phyloP scores from a whole-genome alignment of 139 green algal species.

The Diplosphaera chodatii region DNA sequence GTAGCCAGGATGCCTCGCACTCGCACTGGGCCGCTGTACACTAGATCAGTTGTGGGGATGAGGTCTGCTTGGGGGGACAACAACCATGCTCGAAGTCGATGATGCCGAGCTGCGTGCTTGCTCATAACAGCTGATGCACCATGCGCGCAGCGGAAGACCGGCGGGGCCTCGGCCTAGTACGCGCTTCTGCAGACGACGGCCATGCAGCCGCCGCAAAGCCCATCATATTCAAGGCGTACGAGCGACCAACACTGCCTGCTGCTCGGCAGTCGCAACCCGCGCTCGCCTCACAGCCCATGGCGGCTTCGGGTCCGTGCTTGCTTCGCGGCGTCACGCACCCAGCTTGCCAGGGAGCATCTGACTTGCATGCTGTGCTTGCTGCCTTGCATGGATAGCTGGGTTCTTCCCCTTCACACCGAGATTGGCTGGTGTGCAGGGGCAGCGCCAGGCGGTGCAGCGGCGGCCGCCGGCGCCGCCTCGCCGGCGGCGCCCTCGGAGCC shows the following conservation, averaged over 20 bases:
- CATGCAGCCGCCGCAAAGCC: neutral
- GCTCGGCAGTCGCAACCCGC: neutral
- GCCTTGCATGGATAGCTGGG: too few species aligned
- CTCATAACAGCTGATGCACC: too few species aligned
- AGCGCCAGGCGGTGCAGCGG: neutral
- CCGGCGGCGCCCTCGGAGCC: constrained; percentile 1
- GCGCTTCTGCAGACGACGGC: constrained; percentile 7
- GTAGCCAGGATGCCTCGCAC: too few species aligned
- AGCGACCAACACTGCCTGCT: neutral
- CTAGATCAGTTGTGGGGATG: too few species aligned
- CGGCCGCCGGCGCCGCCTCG: neutral
- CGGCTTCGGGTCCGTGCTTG: neutral
- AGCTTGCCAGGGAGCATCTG: too few species aligned
- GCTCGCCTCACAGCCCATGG: constrained; percentile 4
- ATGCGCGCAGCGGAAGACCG: constrained; percentile 30
- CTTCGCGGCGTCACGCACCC: neutral
- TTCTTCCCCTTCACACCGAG: too few species aligned
- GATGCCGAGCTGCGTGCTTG: too few species aligned
- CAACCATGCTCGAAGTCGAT: too few species aligned
- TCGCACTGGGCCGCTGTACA: too few species aligned
- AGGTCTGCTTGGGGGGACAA: too few species aligned
- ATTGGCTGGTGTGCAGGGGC: neutral
- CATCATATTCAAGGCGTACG: neutral
- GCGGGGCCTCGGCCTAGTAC: constrained; percentile 27
- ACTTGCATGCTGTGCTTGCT: too few species aligned